Base-by-base conservation (phyloP, 2,329 filamentous ascomycete species). In the Verticillium tricorpus region DNA sequence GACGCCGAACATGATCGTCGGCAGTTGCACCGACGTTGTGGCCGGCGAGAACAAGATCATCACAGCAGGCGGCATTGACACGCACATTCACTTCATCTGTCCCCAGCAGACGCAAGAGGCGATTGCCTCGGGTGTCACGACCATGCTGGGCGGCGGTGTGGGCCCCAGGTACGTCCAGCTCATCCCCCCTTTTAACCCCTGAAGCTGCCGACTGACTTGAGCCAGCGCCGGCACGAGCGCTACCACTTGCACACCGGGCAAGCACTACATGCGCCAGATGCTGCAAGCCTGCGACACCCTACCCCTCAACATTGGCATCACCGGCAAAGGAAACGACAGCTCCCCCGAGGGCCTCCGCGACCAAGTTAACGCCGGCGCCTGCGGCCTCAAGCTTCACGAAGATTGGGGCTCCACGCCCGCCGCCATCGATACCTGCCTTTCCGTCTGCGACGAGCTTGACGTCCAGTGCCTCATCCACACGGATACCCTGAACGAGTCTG, bases 391-490 rank as follows among this genome's bases (percentile, higher is more conserved):
- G 75, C 82, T 98, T 7, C 94, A 98, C 74, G 94, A 98, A 77
- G 94, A 98, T 75, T 98, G 94, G 94, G 94, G 94, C 60, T 88
- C 85, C 25, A 97, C 94, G 1, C 94, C 94, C 0, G 90, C 92
- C 1, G 93, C 92, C 25, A 98, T 98, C 70, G 93, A 98, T 74
- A 83, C 89, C 2, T 97, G 94, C 70, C 83, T 96, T 12, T 78
- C 78, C 1, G 90, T 97, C 54, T 97, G 93, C 73, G 94, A 98
- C 69, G 90, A 96, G 72, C 85, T 92, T 61, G 94, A 98, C 71
- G 86, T 98, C 31, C 94, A 98, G 75, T 96, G 91, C 67, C 86
- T 97, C 66, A 96, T 98, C 69, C 94, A 97, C 74, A 97, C 93
- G 0, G 94, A 98, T 74, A 97, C 94, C 0, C 85, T 98, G 64